Evolutionary conservation across 2,329 filamentous ascomycete genomes (phyloP).

Genomic region (Paecilomyces sp.): DNA sequence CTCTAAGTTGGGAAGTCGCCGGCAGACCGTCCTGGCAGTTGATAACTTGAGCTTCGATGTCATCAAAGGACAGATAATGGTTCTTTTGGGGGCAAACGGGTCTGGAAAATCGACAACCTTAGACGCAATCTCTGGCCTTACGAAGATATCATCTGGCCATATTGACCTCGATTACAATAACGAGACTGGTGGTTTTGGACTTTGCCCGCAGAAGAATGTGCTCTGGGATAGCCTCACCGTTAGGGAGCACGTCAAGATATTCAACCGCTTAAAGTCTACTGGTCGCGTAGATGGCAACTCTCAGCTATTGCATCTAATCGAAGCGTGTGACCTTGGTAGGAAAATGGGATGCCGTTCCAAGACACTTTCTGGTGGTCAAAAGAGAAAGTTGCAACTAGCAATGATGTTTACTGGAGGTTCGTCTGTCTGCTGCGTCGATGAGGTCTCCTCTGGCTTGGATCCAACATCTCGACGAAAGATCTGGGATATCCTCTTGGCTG

Average conservation of each 20-base stretch:
- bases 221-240: constrained; percentile 86
- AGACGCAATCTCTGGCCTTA: constrained; percentile 78
- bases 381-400: constrained; percentile 82
- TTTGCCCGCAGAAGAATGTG: constrained; percentile 90
- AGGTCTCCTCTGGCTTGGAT: constrained; percentile 83
- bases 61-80: constrained; percentile 72
- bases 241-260: constrained; percentile 74
- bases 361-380: constrained; percentile 84
- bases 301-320: constrained; percentile 57
- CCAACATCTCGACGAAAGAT: constrained; percentile 81
- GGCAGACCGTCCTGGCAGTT: constrained; percentile 71
- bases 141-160: constrained; percentile 64
- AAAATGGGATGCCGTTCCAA: constrained; percentile 67
- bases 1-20: constrained; percentile 41
- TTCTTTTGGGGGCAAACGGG: constrained; percentile 81
- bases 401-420: constrained; percentile 94
- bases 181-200: constrained; percentile 69
- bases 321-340: constrained; percentile 63
- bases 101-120: constrained; percentile 86
- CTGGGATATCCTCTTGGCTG: constrained; percentile 85
- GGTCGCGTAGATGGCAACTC: constrained; percentile 48
- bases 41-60: constrained; percentile 65
- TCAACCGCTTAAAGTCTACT: constrained; percentile 71
- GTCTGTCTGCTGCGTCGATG: constrained; percentile 81
- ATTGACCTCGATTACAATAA: constrained; percentile 76